phyloP scores from a whole-genome alignment of 1,284 basidiomycete species.

The Ganoderma sp. region DNA sequence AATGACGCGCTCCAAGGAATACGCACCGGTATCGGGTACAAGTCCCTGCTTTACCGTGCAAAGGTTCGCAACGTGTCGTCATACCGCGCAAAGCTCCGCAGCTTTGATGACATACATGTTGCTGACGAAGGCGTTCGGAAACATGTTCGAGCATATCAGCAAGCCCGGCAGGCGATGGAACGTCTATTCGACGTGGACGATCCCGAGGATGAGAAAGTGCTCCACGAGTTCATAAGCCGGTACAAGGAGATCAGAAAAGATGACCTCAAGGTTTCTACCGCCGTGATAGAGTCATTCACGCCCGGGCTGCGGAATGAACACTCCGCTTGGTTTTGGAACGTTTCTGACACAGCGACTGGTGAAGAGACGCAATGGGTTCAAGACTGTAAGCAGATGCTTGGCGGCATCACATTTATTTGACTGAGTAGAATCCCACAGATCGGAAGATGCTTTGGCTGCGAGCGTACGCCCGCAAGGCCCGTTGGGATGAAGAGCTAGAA shows the following conservation, averaged over 20 bases:
- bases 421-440: not conserved
- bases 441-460: not conserved
- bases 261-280: not conserved
- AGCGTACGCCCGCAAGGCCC: not conserved
- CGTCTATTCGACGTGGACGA: not conserved
- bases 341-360: not conserved
- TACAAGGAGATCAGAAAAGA: not conserved
- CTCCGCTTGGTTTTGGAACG: conserved; percentile 13
- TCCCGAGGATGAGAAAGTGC: not conserved
- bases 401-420: no score
- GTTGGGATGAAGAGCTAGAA: conserved; percentile 8
- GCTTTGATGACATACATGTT: conserved; percentile 10
- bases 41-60: conserved; percentile 9
- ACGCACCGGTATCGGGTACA: conserved; percentile 11
- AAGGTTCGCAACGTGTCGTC: conserved; percentile 10
- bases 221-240: not conserved
- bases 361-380: not conserved
- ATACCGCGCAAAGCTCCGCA: not conserved
- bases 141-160: conserved; percentile 6
- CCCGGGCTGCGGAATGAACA: not conserved
- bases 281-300: conserved; percentile 3
- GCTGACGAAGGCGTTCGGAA: not conserved
- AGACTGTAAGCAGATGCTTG: not conserved
- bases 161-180: not conserved
- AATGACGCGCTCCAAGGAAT: conserved; percentile 12